Evolutionary conservation across 2,329 filamentous ascomycete species (phyloP).

Genomic region (Sporothrix luriei): DNA sequence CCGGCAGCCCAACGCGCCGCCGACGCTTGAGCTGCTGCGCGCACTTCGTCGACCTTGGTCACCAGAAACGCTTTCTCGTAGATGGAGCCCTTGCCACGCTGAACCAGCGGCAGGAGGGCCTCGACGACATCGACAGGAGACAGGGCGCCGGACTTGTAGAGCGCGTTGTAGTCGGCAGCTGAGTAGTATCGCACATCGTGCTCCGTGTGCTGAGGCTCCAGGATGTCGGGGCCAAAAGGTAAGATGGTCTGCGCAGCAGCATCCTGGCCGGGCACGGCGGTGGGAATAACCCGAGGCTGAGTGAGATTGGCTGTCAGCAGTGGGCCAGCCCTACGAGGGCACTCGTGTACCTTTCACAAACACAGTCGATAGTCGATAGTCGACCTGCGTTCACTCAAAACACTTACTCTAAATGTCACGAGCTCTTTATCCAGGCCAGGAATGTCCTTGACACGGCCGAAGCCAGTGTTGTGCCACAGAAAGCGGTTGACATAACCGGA

Average conservation of each 20-base stretch:
- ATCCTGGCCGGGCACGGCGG: slow-evolving; percentile 34
- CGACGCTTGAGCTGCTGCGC: slow-evolving; percentile 70
- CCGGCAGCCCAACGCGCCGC: slow-evolving; percentile 71
- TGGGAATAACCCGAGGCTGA: slow-evolving; percentile 38
- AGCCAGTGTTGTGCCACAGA: slow-evolving; percentile 70
- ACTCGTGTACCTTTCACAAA: background rate
- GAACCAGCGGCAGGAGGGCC: slow-evolving; percentile 70
- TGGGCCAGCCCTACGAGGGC: background rate
- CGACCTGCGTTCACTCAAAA: background rate
- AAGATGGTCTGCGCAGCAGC: slow-evolving; percentile 42
- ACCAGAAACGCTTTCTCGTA: slow-evolving; percentile 76
- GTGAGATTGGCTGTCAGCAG: slow-evolving; percentile 12
- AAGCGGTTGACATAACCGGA: slow-evolving; percentile 63
- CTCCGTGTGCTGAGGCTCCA: slow-evolving; percentile 45
- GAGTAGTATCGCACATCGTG: slow-evolving; percentile 64
- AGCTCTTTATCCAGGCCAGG: slow-evolving; percentile 50
- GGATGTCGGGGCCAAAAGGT: slow-evolving; percentile 49
- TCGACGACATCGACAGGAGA: slow-evolving; percentile 74
- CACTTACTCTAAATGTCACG: slow-evolving; percentile 53
- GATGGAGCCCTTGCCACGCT: slow-evolving; percentile 56
- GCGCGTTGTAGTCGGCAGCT: slow-evolving; percentile 73
- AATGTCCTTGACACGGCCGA: slow-evolving; percentile 53
- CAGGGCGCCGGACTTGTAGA: slow-evolving; percentile 68
- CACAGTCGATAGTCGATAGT: too few species aligned
- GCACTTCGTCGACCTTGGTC: slow-evolving; percentile 62